These are phyloP conservation scores for Pseudovirgaria hyperparasitica DNA, from an alignment of 2,329 filamentous ascomycete species.

Conservation along the genomic window DNA sequence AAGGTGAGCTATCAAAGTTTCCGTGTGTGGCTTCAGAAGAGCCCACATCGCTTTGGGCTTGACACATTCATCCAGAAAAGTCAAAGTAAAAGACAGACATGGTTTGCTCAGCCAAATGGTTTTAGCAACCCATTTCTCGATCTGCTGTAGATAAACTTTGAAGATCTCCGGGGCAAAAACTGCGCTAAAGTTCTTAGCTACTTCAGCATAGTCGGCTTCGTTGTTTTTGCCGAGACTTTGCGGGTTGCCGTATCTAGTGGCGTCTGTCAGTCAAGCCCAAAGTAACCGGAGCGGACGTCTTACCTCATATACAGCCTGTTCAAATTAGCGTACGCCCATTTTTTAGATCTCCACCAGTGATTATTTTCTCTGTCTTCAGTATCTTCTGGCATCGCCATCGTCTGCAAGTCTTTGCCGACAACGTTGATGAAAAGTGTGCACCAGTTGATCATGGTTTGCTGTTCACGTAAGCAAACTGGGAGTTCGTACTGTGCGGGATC, in stretches of 20 bases:
- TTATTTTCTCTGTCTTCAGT: conserved; percentile 79
- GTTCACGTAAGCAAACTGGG: conserved; percentile 61
- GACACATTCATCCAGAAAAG: conserved; percentile 94
- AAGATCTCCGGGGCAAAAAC: conserved; percentile 93
- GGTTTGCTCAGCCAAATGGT: conserved; percentile 90
- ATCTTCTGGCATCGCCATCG: conserved; percentile 66
- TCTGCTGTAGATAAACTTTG: conserved; percentile 84
- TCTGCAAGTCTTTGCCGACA: conserved; percentile 72
- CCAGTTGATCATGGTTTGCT: conserved; percentile 82
- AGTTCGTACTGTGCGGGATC: conserved; percentile 61
- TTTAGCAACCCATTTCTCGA: conserved; percentile 96
- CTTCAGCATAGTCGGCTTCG: conserved; percentile 62
- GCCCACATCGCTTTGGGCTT: conserved; percentile 96
- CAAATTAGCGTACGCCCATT: conserved; percentile 96
- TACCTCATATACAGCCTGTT: conserved; percentile 91
- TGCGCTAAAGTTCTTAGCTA: conserved; percentile 80
- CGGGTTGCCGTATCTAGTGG: conserved; percentile 76
- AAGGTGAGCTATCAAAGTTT: conserved; percentile 84
- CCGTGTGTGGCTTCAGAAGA: conserved; percentile 83
- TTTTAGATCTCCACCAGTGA: conserved; percentile 99
- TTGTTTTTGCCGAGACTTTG: conserved; percentile 60
- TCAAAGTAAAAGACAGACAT: conserved; percentile 82
- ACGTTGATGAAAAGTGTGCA: conserved; percentile 89
- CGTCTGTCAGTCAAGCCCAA: too few relatives aligned
- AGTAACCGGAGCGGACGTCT: conserved; percentile 11